phyloP scores from a whole-genome alignment of 495 filamentous ascomycete genomes.

The Aspergillus asperescens region DNA sequence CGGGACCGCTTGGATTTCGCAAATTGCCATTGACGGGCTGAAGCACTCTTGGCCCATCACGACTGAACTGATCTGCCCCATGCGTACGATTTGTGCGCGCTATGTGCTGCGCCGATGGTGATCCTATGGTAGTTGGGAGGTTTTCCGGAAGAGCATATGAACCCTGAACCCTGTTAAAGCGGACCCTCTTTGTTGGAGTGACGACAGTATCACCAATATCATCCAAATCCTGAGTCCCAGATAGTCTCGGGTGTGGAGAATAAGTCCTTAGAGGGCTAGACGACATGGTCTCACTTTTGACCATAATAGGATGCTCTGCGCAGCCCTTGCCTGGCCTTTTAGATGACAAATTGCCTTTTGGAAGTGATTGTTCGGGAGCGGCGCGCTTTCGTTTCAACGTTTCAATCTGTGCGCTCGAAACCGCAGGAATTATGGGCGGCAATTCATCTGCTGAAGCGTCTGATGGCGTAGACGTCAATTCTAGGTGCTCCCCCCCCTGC shows the following conservation, averaged over 20 bases:
- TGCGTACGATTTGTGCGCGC: neutral
- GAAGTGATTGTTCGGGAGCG: slow-evolving; percentile 11
- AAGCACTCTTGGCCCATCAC: slow-evolving; percentile 13
- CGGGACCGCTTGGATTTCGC: neutral
- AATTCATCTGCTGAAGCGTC: slow-evolving; percentile 12
- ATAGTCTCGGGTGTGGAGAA: slow-evolving; percentile 5
- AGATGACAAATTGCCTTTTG: neutral
- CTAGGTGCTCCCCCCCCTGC: neutral
- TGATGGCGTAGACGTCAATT: slow-evolving; percentile 14
- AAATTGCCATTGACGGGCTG: slow-evolving; percentile 24
- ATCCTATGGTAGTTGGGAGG: neutral
- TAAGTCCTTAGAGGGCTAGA: slow-evolving; percentile 36
- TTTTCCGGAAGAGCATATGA: neutral
- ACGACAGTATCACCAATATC: slow-evolving; percentile 55
- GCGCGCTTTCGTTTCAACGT: slow-evolving; percentile 22
- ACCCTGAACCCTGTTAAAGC: neutral
- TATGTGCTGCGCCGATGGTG: neutral
- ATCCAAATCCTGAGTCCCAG: slow-evolving; percentile 67
- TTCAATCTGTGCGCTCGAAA: slow-evolving; percentile 32
- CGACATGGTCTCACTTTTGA: slow-evolving; percentile 33
- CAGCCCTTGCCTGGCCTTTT: neutral
- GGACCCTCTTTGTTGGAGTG: slow-evolving; percentile 59
- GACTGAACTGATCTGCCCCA: neutral
- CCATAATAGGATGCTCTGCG: slow-evolving; percentile 18
- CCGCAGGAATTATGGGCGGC: slow-evolving; percentile 24